phyloP scores from a whole-genome alignment of 345 rosid species.

The Schrenkiella parvula region DNA sequence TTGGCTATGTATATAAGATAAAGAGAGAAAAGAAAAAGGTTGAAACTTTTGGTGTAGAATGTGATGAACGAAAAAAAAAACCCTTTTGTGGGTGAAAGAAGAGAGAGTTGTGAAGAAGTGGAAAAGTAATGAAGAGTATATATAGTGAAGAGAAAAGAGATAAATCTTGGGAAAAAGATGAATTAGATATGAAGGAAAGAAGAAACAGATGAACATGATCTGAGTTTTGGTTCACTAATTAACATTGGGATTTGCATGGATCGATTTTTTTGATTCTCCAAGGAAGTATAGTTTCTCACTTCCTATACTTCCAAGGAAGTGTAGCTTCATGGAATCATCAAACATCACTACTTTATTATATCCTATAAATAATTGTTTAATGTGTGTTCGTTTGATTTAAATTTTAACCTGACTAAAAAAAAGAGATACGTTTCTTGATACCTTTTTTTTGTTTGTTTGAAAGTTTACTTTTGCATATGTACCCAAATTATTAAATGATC shows the following conservation, averaged over 20 bases:
- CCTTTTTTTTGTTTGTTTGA: neutral
- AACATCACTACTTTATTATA: neutral
- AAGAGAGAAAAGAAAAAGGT: neutral
- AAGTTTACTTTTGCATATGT: neutral
- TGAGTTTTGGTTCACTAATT: conserved; percentile 25
- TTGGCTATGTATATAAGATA: neutral
- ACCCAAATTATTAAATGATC: neutral
- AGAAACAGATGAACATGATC: conserved; percentile 38
- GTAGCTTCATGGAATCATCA: conserved; percentile 23
- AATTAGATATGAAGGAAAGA: conserved; percentile 31
- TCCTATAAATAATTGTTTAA: neutral
- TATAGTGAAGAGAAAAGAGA: conserved; percentile 17
- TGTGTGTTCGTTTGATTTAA: neutral
- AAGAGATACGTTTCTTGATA: neutral
- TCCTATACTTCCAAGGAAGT: too few relatives aligned
- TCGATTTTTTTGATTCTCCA: conserved; percentile 15
- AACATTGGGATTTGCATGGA: conserved; percentile 32
- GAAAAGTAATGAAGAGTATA: conserved; percentile 6
- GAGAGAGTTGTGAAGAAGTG: conserved; percentile 14
- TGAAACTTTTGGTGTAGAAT: conserved; percentile 8
- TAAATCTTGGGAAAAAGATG: conserved; percentile 18
- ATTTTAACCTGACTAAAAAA: neutral
- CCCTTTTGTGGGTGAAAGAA: conserved; percentile 21
- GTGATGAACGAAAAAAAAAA: conserved; percentile 5
- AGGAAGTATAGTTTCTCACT: conserved; percentile 24